Base-by-base conservation (phyloP, 805 yeast species). In the Cyberlindnera veronae region DNA sequence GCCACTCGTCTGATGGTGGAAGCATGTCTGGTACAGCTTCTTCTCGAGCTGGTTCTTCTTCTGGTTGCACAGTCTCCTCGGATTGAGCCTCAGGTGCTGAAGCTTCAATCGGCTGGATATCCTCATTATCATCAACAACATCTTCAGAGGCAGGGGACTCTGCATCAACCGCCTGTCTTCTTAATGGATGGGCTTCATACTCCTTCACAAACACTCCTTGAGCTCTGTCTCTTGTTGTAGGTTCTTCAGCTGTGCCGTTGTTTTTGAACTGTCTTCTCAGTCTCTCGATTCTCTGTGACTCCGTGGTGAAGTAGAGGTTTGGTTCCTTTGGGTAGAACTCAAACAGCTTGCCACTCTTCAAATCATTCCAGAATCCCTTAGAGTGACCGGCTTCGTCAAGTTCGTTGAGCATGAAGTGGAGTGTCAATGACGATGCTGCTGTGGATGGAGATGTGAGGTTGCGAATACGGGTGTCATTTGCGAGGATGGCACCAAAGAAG, bases 261-360 rank as follows among this genome's bases (percentile, higher is more conserved):
- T 38, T 38, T 35, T 47, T 48, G 23, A 51, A 34, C 16, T 51
- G 54, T 27, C 47, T 45, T 42, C 57, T 51, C 21, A 54, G 26
- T 31, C 57, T 39, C 23, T 49, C 44, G 39, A 48, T 51, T 41
- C 60, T 48, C 38, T 51, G 53, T 9, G 47, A 48, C 34, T 57
- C 60, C 7, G 42, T 46, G 19, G 49, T 48, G 31, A 48, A 57
- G 29, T 49, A 34, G 20, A 60, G 61, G 39, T 57, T 56, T 26
- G 62, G 60, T 27, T 52, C 57, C 39, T 55, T 51, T 27, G 64
- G 63, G 19, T 58, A 44, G 33, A 55, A 59, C 15, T 59, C 64
- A 48, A 60, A 58, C 4, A 55, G 36, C 8, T 41, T 44, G 1
- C 61, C 63, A 21, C 41, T 48, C 33, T 35, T 52, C 22, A 60